phyloP scores from a whole-genome alignment of 306 rosid genomes.

The Lupinus albus region DNA sequence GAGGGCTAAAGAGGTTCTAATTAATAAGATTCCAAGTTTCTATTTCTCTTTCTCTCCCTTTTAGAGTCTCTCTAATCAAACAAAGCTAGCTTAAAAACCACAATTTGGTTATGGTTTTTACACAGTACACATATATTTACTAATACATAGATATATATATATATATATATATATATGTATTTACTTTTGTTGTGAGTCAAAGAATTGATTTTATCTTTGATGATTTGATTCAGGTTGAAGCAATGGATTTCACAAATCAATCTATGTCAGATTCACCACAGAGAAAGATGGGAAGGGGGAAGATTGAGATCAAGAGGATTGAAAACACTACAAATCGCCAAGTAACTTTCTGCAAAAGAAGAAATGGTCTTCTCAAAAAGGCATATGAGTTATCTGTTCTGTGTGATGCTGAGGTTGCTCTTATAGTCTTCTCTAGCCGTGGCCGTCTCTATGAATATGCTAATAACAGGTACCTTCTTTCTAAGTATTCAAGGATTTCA shows the following conservation, averaged over 20 bases:
- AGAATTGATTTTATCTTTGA: slow-evolving; percentile 30
- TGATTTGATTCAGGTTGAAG: slow-evolving; percentile 48
- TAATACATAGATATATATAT: not conserved
- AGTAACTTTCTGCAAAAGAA: slow-evolving; percentile 94
- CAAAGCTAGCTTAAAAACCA: slow-evolving; percentile 25
- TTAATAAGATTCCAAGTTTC: slow-evolving; percentile 26
- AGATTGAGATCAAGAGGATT: slow-evolving; percentile 95
- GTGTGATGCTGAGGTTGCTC: slow-evolving; percentile 98
- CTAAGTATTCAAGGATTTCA: not conserved
- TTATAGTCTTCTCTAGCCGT: slow-evolving; percentile 92
- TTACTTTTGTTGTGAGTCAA: not conserved
- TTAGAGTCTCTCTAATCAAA: slow-evolving; percentile 32
- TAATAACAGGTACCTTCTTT: slow-evolving; percentile 68
- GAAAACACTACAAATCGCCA: slow-evolving; percentile 99
- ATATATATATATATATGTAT: not conserved
- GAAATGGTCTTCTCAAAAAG: slow-evolving; percentile 89
- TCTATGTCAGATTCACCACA: slow-evolving; percentile 60
- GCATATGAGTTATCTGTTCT: slow-evolving; percentile 98
- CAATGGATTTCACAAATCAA: slow-evolving; percentile 65
- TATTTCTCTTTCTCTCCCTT: not conserved
- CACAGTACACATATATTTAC: not conserved
- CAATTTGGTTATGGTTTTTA: not conserved
- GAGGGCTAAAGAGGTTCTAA: slow-evolving; percentile 11
- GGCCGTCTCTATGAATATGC: slow-evolving; percentile 97
- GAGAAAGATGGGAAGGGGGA: slow-evolving; percentile 93